Percentiles rank a stretch among this genome's conserved stretches.
Evolutionary conservation across 331 rosid species (phyloP).

Genomic region (Ulmus americana): DNA sequence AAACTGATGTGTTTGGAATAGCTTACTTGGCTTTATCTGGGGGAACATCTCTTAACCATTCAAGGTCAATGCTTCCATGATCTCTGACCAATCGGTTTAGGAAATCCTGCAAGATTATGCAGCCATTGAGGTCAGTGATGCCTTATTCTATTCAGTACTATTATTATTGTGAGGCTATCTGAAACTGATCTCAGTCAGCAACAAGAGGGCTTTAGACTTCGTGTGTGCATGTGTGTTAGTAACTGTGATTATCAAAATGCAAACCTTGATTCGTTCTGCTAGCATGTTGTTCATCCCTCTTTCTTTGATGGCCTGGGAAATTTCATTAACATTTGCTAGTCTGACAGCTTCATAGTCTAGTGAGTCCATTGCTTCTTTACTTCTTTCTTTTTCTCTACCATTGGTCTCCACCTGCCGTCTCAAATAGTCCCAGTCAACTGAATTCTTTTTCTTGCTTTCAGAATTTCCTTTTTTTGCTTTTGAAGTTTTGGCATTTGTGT

Average conservation of each 20-base stretch:
- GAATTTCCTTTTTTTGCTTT: slow-evolving; percentile 45
- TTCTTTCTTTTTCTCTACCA: slow-evolving; percentile 41
- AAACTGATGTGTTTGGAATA: slow-evolving; percentile 12
- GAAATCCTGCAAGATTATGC: slow-evolving; percentile 58
- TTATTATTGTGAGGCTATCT: neutral
- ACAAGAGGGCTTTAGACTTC: neutral
- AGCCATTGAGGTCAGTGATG: slow-evolving; percentile 6
- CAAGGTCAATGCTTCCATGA: slow-evolving; percentile 82
- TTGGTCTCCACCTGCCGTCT: slow-evolving; percentile 50
- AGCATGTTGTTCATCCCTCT: slow-evolving; percentile 93
- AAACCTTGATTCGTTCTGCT: slow-evolving; percentile 82
- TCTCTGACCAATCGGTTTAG: slow-evolving; percentile 69
- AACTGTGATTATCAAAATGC: slow-evolving; percentile 15
- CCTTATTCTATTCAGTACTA: neutral
- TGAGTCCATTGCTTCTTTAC: slow-evolving; percentile 61
- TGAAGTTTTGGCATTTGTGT: slow-evolving; percentile 33
- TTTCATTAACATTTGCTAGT: slow-evolving; percentile 47
- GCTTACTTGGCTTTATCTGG: slow-evolving; percentile 80
- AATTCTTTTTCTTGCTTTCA: slow-evolving; percentile 33
- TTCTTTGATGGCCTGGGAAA: slow-evolving; percentile 59
- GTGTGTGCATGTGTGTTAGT: neutral
- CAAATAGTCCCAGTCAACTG: slow-evolving; percentile 65
- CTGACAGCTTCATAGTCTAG: slow-evolving; percentile 80
- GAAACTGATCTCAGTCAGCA: neutral
- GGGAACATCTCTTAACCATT: slow-evolving; percentile 92